phyloP scores from a whole-genome alignment of 192 early-diverging fungal species.

The Coemansia sp. region DNA sequence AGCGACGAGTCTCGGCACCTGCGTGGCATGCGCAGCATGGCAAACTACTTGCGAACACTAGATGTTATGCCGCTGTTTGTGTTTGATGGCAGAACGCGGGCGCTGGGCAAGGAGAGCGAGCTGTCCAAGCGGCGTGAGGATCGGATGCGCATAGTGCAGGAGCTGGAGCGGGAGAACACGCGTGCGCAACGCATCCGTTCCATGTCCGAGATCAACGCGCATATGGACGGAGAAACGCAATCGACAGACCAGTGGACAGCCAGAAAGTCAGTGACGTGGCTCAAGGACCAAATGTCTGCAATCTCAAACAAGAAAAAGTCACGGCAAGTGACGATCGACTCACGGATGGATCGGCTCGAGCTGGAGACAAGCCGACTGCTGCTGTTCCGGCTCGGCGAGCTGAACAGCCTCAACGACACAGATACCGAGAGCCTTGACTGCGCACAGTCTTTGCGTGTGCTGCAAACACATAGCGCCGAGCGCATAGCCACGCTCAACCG shows the following conservation, averaged over 20 bases:
- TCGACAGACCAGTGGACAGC: background rate
- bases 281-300: background rate
- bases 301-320: background rate
- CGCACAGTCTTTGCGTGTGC: constrained; percentile 5
- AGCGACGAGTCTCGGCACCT: constrained; percentile 56
- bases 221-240: background rate
- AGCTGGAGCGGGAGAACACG: constrained; percentile 18
- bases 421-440: background rate
- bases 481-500: constrained; percentile 48
- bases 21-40: constrained; percentile 61
- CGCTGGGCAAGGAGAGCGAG: constrained; percentile 60
- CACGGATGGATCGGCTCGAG: constrained; percentile 32
- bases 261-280: constrained; percentile 1
- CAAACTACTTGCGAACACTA: constrained; percentile 47
- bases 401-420: background rate
- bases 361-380: constrained; percentile 11
- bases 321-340: constrained; percentile 13
- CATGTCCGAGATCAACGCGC: constrained; percentile 13
- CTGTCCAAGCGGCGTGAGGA: constrained; percentile 19
- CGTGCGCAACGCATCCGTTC: constrained; percentile 24
- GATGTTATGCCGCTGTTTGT: constrained; percentile 67
- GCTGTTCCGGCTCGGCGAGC: constrained; percentile 19
- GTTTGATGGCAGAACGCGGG: constrained; percentile 61
- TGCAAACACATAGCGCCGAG: constrained; percentile 18
- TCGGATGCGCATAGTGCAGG: constrained; percentile 11